Evolutionary conservation across 169 alveolate genomes (phyloP), one percentile per base, ranked within the genome.

Genomic region (Babesia gibsoni): DNA sequence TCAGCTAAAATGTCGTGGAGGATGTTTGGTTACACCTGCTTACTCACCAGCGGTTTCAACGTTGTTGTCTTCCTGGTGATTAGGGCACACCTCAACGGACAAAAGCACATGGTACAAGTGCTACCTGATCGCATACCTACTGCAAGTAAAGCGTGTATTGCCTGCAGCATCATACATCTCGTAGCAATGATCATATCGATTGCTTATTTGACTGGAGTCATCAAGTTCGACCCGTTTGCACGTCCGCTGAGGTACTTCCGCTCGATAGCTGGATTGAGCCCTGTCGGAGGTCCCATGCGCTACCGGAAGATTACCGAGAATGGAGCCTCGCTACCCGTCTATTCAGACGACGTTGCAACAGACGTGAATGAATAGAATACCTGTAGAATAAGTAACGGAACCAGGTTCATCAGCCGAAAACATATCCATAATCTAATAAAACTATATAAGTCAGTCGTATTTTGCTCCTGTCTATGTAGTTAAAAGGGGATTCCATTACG

Each of bases 201-300:
- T 7, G 75, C 57, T n/a, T 79, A 79, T 46, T 32, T 79, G 10
- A 35, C 66, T 10, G 88, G 88, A 1, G 25, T 53, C 25, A 49
- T 79, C 29, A 67, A 61, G 67, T 79, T 43, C 52, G 67, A 79
- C 42, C 88, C 88, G 33, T 37, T 79, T 41, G 66, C 37, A 29
- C 36, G 35, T 18, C 29, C 69, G 14, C 10, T 68, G 67, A 36
- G 88, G n/a, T 49, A 29, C 16, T 35, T 79, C 18, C 56, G 74
- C 73, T 50, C 69, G 53, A 63, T 73, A 1, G 83, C 73, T 22
- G 69, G 88, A 48, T 73, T 58, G 33, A 72, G 88, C 39, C 88
- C 88, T 3, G 72, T 67, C 2, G 23, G 68, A 0, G 88, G 88
- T 16, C 25, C 69, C 20, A 54, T 48, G 65, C 6, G 88, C 23